Conservation (phyloP, 768 basidiomycete species). For the Tylopilus sp. region DNA sequence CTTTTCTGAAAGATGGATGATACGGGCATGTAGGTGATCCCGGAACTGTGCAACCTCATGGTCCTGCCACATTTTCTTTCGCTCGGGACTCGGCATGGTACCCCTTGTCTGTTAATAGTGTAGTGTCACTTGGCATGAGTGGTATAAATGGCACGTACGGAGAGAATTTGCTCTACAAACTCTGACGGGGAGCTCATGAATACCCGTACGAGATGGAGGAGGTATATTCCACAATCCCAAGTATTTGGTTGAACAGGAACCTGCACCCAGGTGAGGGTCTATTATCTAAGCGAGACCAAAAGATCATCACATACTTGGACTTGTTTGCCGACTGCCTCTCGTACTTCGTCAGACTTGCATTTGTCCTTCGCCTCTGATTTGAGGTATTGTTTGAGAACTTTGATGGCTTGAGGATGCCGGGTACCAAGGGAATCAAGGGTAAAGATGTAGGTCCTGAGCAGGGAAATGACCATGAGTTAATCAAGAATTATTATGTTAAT, state of each 20-base stretch:
- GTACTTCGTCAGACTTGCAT: conserved; percentile 38
- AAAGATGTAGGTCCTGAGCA: conserved; percentile 69
- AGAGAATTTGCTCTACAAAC: conserved; percentile 49
- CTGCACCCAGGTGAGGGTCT: conserved; percentile 36
- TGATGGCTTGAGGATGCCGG: conserved; percentile 63
- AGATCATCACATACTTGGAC: conserved; percentile 44
- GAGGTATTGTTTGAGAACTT: conserved; percentile 64
- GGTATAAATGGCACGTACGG: conserved; percentile 10
- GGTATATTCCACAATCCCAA: conserved; percentile 90
- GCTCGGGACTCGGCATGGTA: conserved; percentile 34
- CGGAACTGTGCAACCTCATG: conserved; percentile 45
- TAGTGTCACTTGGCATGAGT: neutral
- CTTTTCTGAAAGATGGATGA: conserved; percentile 46
- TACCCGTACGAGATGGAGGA: conserved; percentile 79
- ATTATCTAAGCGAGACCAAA: neutral
- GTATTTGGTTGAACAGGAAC: conserved; percentile 87
- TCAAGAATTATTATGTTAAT: neutral
- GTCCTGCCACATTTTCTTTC: conserved; percentile 52
- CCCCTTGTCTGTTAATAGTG: conserved; percentile 29
- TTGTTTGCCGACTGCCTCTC: conserved; percentile 42
- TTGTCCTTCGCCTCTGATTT: conserved; percentile 77
- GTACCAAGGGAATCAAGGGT: conserved; percentile 86
- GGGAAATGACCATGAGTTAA: neutral
- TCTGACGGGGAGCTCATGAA: conserved; percentile 64
- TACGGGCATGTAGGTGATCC: conserved; percentile 40